These are phyloP conservation scores for Jimgerdemannia flammicorona DNA, from an alignment of 192 early-diverging fungal species.

Conservation along the genomic window DNA sequence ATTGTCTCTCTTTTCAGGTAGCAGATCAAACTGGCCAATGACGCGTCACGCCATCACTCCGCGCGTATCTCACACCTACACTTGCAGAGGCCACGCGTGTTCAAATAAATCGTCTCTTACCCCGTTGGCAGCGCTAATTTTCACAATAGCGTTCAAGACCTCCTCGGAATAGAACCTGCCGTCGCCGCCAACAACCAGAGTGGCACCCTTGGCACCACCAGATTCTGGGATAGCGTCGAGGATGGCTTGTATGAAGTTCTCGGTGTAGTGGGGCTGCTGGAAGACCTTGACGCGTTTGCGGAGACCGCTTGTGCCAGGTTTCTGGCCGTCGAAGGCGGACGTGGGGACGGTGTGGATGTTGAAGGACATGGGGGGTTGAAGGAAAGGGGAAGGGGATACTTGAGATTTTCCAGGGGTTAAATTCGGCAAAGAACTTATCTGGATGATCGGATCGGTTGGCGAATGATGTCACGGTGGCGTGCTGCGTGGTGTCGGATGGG, in stretches of 20 bases:
- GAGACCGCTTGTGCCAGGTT: constrained; percentile 95
- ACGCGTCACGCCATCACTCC: not conserved
- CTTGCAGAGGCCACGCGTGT: not conserved
- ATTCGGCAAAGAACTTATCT: too few species aligned
- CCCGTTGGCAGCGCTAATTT: constrained; percentile 78
- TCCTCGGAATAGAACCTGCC: constrained; percentile 88
- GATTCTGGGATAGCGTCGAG: constrained; percentile 74
- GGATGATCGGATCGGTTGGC: too few species aligned
- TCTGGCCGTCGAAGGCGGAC: constrained; percentile 85
- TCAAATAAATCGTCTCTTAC: constrained; percentile 34
- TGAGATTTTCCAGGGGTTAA: not conserved
- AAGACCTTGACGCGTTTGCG: constrained; percentile 96
- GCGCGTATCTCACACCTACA: not conserved
- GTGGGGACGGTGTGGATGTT: constrained; percentile 54
- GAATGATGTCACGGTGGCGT: too few species aligned
- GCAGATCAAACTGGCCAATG: not conserved
- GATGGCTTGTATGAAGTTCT: constrained; percentile 95
- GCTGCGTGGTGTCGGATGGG: too few species aligned
- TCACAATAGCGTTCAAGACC: constrained; percentile 85
- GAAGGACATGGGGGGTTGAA: constrained; percentile 16
- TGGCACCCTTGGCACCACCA: constrained; percentile 68
- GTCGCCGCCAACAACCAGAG: constrained; percentile 93
- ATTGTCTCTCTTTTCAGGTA: not conserved
- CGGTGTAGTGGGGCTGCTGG: constrained; percentile 91
- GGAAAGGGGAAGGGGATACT: constrained; percentile 12